Base-by-base conservation (phyloP, 1,284 basidiomycete genomes). In the Cerrena zonata region DNA sequence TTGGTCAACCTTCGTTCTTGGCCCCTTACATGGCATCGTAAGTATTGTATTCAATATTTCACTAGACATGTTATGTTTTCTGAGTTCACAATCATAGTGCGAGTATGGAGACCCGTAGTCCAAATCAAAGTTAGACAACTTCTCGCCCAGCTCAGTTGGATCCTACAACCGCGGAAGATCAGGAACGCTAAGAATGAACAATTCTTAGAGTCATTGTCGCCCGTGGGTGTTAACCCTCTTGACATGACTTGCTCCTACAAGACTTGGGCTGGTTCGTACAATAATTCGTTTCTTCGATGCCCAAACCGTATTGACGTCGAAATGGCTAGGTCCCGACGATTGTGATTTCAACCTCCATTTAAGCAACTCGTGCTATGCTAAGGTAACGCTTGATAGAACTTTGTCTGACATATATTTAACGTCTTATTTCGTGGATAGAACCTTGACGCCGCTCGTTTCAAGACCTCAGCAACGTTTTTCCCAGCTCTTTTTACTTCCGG, bases 1-100 rank as follows among this genome's bases (percentile, higher is more conserved):
- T 55, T 85, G 12, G 44, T 80, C 25, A 86, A 86, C 51, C 55
- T 68, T 21, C 74, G 79, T 11, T 82, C 82, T 5, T 74, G 79
- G 59, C 84, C 84, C 1, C 64, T 84, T 22, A 68, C 68, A 27
- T 88, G 85, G 85, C 85, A 87, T 58, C 55, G 84, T 86, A 61
- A 60, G 82, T 77, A 12, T 27, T 7, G 22, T 26, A 15, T 25
- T 13, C 21, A 39, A 25, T 26, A 5, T 26, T 24, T 52, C 7
- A n/a, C 11, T 11, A n/a, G 34, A 36, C n/a, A n/a, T n/a, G n/a
- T n/a, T n/a, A n/a, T n/a, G n/a, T n/a, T n/a, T n/a, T n/a, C n/a
- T n/a, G n/a, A n/a, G n/a, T n/a, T n/a, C n/a, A n/a, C n/a, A n/a
- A n/a, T n/a, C 15, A 15, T 15, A 34, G 30, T 34, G 7, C 30